Percentiles rank a stretch among this genome's conserved stretches.
These are phyloP conservation scores for Podospora sp. DNA, from an alignment of 495 filamentous ascomycete genomes.

Conservation along the genomic window DNA sequence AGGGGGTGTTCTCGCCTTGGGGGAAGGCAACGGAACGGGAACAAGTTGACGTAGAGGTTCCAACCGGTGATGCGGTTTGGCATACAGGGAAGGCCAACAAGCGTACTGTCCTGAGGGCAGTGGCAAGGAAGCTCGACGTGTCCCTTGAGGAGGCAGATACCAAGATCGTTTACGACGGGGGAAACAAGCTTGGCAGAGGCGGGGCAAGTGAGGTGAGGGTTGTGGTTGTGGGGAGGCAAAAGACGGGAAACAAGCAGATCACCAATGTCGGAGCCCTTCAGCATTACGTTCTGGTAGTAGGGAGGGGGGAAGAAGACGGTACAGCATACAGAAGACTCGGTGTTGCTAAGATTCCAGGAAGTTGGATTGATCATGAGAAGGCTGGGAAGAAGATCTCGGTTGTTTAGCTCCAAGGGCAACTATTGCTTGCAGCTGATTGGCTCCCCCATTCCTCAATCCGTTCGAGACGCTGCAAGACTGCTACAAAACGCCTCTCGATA, in stretches of 20 bases:
- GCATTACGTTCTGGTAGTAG: not conserved
- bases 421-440: no score
- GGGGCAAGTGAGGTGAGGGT: not conserved
- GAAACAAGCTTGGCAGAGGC: not conserved
- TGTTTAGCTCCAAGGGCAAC: no score
- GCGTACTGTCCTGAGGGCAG: not conserved
- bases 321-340: not conserved
- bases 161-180: not conserved
- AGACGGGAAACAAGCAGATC: not conserved
- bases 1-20: no score
- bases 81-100: not conserved
- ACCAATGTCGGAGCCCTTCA: not conserved
- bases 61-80: not conserved
- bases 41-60: no score
- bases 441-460: no score
- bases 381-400: no score
- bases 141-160: not conserved
- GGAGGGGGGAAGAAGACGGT: not conserved
- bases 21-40: no score
- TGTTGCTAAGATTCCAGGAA: no score
- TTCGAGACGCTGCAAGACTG: no score
- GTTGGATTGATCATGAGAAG: no score
- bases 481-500: no score
- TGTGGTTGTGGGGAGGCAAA: slow-evolving; percentile 1
- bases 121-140: not conserved